Evolutionary conservation across 352 stramenopile genomes (phyloP).

Genomic region (Halophytophthora batemanensis): DNA sequence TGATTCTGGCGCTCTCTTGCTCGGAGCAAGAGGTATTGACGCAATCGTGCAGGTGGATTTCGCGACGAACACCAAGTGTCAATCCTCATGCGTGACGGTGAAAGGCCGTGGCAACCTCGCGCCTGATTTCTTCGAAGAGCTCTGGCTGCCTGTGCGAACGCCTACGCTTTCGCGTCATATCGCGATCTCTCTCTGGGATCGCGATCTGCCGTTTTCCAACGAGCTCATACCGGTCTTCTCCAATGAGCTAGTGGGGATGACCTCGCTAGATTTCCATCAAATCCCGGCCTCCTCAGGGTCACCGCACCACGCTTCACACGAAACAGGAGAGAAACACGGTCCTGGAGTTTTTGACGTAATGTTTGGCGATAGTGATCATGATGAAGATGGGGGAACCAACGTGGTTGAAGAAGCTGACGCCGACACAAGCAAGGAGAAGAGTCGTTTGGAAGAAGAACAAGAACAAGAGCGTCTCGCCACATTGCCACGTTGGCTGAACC

Average conservation of each 20-base stretch:
- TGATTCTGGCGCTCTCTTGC: constrained; percentile 37
- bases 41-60: constrained; percentile 79
- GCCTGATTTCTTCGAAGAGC: constrained; percentile 69
- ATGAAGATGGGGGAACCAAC: not conserved
- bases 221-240: too few relatives aligned
- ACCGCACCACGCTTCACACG: not conserved
- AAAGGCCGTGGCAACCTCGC: constrained; percentile 49
- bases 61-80: constrained; percentile 39
- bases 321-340: not conserved
- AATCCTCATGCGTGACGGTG: constrained; percentile 54
- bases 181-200: constrained; percentile 77
- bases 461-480: constrained; percentile 9
- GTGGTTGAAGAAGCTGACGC: not conserved
- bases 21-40: constrained; percentile 68
- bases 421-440: constrained; percentile 8
- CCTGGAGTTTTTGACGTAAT: constrained; percentile 5
- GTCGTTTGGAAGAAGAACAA: constrained; percentile 15
- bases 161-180: constrained; percentile 76
- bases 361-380: constrained; percentile 9
- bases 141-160: constrained; percentile 83
- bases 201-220: constrained; percentile 48
- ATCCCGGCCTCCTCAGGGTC: constrained; percentile 19
- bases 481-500: constrained; percentile 66
- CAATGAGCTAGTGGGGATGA: constrained; percentile 73
- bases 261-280: constrained; percentile 69